phyloP scores from a whole-genome alignment of 2,329 filamentous ascomycete species.

The Fusarium devonianum region DNA sequence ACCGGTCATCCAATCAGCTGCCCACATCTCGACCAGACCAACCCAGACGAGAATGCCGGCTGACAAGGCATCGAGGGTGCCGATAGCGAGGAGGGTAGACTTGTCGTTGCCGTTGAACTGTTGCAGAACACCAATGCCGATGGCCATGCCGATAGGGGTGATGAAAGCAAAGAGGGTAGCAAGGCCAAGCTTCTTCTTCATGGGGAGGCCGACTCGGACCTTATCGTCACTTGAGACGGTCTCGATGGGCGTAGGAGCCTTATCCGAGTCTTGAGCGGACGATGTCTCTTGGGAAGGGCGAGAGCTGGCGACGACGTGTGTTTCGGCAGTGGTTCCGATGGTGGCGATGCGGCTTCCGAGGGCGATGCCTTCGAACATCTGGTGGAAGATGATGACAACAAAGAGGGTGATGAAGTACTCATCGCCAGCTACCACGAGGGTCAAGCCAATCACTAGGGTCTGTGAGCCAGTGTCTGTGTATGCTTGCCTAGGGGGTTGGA shows the following conservation, averaged over 20 bases:
- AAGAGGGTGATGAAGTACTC: conserved; percentile 65
- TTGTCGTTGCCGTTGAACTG: conserved; percentile 77
- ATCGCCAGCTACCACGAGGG: conserved; percentile 67
- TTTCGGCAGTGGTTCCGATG: conserved; percentile 50
- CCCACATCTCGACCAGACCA: conserved; percentile 81
- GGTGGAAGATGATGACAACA: conserved; percentile 77
- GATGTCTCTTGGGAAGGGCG: conserved; percentile 27
- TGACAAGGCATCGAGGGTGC: conserved; percentile 75
- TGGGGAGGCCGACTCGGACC: conserved; percentile 41
- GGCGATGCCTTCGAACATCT: conserved; percentile 79
- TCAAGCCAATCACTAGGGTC: conserved; percentile 66
- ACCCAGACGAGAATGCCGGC: conserved; percentile 84
- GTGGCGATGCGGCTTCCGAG: conserved; percentile 74
- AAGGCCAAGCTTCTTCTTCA: conserved; percentile 65
- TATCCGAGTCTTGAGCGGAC: conserved; percentile 37
- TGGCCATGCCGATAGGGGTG: conserved; percentile 81
- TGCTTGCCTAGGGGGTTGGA: conserved; percentile 5
- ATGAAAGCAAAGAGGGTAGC: conserved; percentile 71
- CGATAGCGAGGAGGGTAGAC: conserved; percentile 73
- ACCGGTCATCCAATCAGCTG: conserved; percentile 72
- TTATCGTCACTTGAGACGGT: conserved; percentile 22
- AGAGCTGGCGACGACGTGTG: conserved; percentile 32
- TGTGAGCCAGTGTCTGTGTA: conserved; percentile 3
- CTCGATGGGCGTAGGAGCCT: conserved; percentile 39
- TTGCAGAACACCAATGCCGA: conserved; percentile 75